Evolutionary conservation across 176 grass and related monocot species (phyloP), one percentile per base, ranked within the genome.

Genomic region (Ananas comosus): DNA sequence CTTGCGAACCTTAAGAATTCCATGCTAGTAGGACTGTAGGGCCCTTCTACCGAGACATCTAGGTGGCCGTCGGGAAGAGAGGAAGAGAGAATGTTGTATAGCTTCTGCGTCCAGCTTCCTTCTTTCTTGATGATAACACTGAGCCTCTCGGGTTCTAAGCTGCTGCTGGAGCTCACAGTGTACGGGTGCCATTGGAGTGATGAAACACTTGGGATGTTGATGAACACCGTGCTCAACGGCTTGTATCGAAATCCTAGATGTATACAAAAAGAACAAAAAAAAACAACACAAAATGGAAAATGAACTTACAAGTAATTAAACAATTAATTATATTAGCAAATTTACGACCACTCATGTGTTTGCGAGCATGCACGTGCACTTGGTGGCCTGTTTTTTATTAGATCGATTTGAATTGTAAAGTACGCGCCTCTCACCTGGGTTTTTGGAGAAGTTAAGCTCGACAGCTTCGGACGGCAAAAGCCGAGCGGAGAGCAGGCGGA

Each of bases 371-470:
- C 5, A 5, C 29, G 5, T 33, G 29, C 29, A 33, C 29, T 33
- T 33, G 29, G 3, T 33, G 29, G 33, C 33, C 33, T 1, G 33
- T 42, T 42, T 42, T 42, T 4, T 42, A 7, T 7, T 7, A 42
- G 33, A 42, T 42, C 33, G 33, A 27, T 27, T 27, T 27, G 25
- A 27, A 27, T 27, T 27, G 25, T 27, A 1, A 27, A 1, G 25
- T 1, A 27, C 25, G 25, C 1, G 25, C 25, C 25, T n/a, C 76
- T 73, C 70, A 69, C 87, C 58, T 47, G 72, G 64, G 54, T 23
- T 80, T 68, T 90, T 90, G 33, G 76, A 73, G 76, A 90, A 87
- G 74, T 79, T 91, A 9, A 91, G 88, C 66, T 91, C 88, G 68
- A 91, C 59, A 49, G 78, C 70, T 49, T 81, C 67, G 2, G 80